A percentile compares a stretch with the other conserved stretches of the same genome.
Evolutionary conservation across 176 grass and related monocot species (phyloP).

Genomic region (Zoysia japonica): DNA sequence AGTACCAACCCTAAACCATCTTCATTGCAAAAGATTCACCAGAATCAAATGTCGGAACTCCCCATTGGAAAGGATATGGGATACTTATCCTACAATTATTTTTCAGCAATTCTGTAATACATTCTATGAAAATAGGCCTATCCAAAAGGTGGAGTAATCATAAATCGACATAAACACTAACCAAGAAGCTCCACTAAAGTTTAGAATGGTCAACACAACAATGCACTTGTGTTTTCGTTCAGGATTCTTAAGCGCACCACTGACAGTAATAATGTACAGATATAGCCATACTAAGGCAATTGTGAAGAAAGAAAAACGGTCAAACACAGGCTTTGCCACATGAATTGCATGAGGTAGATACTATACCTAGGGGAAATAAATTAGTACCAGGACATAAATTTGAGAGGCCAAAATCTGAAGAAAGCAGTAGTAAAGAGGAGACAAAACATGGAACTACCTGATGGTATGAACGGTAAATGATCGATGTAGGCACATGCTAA

Average conservation of each 20-base stretch:
- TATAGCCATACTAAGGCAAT: slow-evolving; percentile 87
- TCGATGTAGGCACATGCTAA: no score
- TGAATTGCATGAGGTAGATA: slow-evolving; percentile 71
- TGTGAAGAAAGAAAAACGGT: slow-evolving; percentile 80
- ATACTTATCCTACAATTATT: slow-evolving; percentile 60
- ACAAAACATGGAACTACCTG: no score
- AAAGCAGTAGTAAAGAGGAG: no score
- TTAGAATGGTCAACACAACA: slow-evolving; percentile 88
- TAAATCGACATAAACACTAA: slow-evolving; percentile 22
- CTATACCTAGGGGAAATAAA: slow-evolving; percentile 36
- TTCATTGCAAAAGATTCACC: slow-evolving; percentile 97
- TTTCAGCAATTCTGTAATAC: neutral
- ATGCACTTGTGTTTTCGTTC: slow-evolving; percentile 72
- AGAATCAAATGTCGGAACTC: slow-evolving; percentile 87
- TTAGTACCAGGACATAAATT: neutral
- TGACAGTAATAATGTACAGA: slow-evolving; percentile 74
- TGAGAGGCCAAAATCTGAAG: no score
- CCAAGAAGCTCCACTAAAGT: slow-evolving; percentile 78
- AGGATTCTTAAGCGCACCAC: slow-evolving; percentile 76
- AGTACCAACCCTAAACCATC: slow-evolving; percentile 26
- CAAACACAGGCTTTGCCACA: slow-evolving; percentile 57
- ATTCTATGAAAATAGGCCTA: neutral
- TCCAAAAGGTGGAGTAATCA: neutral
- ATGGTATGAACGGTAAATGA: no score
- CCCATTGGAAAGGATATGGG: slow-evolving; percentile 95